Percentiles rank a stretch among this genome's conserved stretches.
Conservation (phyloP, 768 basidiomycete species). For the Myochromella boudieri region DNA sequence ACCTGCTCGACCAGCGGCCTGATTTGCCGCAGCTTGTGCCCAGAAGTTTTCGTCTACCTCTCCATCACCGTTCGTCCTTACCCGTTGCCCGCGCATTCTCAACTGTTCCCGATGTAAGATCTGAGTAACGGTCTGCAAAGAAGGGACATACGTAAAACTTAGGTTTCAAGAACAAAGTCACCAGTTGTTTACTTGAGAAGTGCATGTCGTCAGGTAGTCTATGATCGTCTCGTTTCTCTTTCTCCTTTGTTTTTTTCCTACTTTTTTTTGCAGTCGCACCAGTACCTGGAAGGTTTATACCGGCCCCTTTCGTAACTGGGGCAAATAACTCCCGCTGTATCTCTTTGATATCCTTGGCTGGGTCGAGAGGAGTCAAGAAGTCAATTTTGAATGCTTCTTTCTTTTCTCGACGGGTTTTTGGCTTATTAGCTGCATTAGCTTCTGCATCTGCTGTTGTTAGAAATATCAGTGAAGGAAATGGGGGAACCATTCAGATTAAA, state of each 20-base stretch:
- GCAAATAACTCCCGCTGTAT: conserved; percentile 74
- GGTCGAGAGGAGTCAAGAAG: conserved; percentile 59
- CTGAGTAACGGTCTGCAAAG: background rate
- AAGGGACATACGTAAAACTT: conserved; percentile 78
- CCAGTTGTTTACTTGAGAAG: conserved; percentile 86
- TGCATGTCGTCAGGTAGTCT: conserved; percentile 96
- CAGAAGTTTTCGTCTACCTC: conserved; percentile 97
- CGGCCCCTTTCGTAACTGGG: conserved; percentile 66
- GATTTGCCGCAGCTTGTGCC: conserved; percentile 91
- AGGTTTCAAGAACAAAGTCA: conserved; percentile 94
- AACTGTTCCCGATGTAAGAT: conserved; percentile 54
- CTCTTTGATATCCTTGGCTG: conserved; percentile 59
- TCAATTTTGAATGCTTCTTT: conserved; percentile 86
- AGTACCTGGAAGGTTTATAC: conserved; percentile 67
- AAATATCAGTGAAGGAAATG: background rate
- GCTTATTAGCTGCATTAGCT: conserved; percentile 48
- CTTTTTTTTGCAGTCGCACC: conserved; percentile 41
- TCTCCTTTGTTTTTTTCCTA: conserved; percentile 49
- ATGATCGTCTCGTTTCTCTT: conserved; percentile 72
- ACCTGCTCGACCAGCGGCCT: conserved; percentile 57
- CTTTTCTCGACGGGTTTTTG: conserved; percentile 58
- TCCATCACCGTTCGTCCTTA: conserved; percentile 63
- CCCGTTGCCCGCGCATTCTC: conserved; percentile 81
- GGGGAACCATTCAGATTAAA: conserved; percentile 1
- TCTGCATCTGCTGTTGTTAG: conserved; percentile 32